Percentiles rank a stretch among this genome's conserved stretches.
These are phyloP conservation scores for Tetragonia tetragonoides DNA, from an alignment of 148 eudicot species.

Conservation along the genomic window DNA sequence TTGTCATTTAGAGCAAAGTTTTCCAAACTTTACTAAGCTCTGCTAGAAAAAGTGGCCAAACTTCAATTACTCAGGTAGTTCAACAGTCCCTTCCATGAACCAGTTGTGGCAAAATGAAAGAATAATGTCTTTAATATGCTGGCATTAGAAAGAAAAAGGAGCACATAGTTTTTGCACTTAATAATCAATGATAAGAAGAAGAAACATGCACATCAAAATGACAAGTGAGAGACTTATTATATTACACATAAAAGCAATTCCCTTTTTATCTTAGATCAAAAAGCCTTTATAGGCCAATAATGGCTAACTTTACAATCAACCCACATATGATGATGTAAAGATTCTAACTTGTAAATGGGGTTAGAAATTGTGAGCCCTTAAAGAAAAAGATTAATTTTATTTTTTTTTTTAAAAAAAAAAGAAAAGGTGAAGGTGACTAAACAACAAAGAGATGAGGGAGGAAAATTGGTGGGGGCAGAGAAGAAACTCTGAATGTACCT, in stretches of 20 bases:
- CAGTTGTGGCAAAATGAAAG: conserved; percentile 12
- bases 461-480: conserved; percentile 1
- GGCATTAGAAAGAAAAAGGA: conserved; percentile 12
- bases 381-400: too few species aligned
- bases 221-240: conserved; percentile 15
- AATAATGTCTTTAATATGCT: conserved; percentile 22
- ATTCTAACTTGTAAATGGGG: too few species aligned
- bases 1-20: neutral
- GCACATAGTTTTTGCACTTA: neutral
- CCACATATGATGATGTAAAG: too few species aligned
- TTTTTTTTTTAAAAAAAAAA: too few species aligned
- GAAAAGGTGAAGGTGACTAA: neutral
- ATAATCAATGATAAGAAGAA: neutral
- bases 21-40: neutral
- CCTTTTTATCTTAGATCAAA: conserved; percentile 8
- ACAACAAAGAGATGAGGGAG: conserved; percentile 6
- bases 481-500: conserved; percentile 44
- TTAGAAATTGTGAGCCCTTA: too few species aligned
- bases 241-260: conserved; percentile 13
- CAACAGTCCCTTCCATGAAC: conserved; percentile 8
- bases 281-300: conserved; percentile 22
- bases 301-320: conserved; percentile 19
- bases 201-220: conserved; percentile 22
- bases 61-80: conserved; percentile 20
- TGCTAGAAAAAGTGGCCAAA: neutral